phyloP scores from a whole-genome alignment of 2,329 filamentous ascomycete genomes.

The Pseudogymnoascus sp. region DNA sequence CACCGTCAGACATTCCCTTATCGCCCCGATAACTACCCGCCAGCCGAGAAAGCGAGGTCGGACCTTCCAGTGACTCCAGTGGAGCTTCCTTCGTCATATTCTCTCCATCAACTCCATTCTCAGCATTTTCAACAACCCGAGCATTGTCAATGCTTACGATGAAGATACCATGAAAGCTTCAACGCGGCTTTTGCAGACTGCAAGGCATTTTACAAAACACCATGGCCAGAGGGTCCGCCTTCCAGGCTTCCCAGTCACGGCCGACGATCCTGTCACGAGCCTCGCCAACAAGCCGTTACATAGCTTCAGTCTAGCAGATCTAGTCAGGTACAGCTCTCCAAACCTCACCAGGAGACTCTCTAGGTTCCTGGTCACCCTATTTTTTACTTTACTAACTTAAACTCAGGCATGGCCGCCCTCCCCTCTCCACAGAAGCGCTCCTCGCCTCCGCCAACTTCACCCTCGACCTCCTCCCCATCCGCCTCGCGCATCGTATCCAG shows the following conservation, averaged over 20 bases:
- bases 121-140: neutral
- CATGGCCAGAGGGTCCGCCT: conserved; percentile 25
- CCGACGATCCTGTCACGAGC: conserved; percentile 68
- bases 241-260: conserved; percentile 41
- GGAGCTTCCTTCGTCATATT: neutral
- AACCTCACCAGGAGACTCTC: conserved; percentile 7
- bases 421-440: conserved; percentile 70
- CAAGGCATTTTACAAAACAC: conserved; percentile 14
- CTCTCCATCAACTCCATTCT: neutral
- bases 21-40: neutral
- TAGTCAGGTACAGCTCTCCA: conserved; percentile 62
- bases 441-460: conserved; percentile 93
- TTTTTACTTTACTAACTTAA: conserved; percentile 11
- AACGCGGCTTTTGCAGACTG: conserved; percentile 33
- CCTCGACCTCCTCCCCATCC: conserved; percentile 80
- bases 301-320: conserved; percentile 73
- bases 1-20: neutral
- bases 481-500: conserved; percentile 88
- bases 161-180: conserved; percentile 42
- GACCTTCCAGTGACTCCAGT: neutral
- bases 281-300: conserved; percentile 73
- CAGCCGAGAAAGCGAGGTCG: conserved; percentile 3
- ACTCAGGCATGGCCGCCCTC: conserved; percentile 67
- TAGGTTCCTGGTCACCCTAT: neutral
- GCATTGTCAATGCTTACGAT: conserved; percentile 4